Evolutionary conservation across 257 asterid genomes (phyloP).

Genomic region (Misopates orontium): DNA sequence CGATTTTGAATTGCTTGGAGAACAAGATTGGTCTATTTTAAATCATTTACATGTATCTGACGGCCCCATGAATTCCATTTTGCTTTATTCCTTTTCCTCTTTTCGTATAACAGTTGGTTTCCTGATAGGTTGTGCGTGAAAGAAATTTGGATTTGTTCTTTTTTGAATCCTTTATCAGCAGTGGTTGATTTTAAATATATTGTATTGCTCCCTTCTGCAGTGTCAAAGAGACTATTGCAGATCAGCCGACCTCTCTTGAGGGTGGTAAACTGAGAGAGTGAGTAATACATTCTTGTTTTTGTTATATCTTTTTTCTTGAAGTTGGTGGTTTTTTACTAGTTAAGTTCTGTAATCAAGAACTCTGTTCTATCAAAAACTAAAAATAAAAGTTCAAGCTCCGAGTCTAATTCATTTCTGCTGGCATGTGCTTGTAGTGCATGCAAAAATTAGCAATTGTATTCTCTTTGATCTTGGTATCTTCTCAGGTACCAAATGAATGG

Average conservation of each 20-base stretch:
- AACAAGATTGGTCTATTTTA: conserved; percentile 1
- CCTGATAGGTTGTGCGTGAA: conserved; percentile 7
- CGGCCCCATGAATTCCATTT: conserved; percentile 20
- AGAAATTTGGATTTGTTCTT: conserved; percentile 13
- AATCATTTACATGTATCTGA: conserved; percentile 20
- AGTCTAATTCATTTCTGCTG: conserved; percentile 20
- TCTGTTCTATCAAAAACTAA: too few relatives aligned
- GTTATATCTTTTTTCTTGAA: background rate
- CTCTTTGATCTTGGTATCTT: conserved; percentile 29
- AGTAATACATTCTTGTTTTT: conserved; percentile 36
- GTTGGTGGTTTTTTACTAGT: background rate
- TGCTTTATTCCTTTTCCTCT: background rate
- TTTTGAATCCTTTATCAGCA: background rate
- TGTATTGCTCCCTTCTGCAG: conserved; percentile 48
- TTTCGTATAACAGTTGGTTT: conserved; percentile 2
- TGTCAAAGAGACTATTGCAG: conserved; percentile 73
- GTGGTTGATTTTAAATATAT: conserved; percentile 17
- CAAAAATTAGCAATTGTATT: conserved; percentile 15
- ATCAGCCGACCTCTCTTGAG: conserved; percentile 74
- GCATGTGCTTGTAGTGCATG: conserved; percentile 9
- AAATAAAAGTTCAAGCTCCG: too few relatives aligned
- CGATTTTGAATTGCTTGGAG: conserved; percentile 19
- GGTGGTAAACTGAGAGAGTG: conserved; percentile 98
- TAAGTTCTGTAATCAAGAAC: conserved; percentile 8
- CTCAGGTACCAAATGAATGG: conserved; percentile 99